A percentile compares a stretch with the other conserved stretches of the same genome.
Evolutionary conservation across 2,329 filamentous ascomycete genomes (phyloP).

Genomic region (Niveomyces coronatus): DNA sequence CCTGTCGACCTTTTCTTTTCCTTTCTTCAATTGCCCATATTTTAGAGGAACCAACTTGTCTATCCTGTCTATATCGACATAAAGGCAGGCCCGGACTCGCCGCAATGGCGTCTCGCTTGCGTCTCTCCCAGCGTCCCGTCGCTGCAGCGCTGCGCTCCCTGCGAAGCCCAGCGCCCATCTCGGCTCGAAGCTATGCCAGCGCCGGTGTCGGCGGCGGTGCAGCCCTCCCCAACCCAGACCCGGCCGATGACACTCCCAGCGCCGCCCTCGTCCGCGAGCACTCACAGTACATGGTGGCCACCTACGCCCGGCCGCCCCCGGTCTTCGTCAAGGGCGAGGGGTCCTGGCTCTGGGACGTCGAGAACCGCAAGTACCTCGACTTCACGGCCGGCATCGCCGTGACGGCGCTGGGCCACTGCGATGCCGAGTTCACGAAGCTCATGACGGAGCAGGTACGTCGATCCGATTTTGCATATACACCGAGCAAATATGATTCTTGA

Average conservation of each 20-base stretch:
- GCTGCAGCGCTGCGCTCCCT: conserved; percentile 4
- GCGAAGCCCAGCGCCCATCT: neutral
- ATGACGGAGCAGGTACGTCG: conserved; percentile 65
- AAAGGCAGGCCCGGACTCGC: too few species aligned
- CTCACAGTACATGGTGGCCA: conserved; percentile 86
- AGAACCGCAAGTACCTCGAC: conserved; percentile 83
- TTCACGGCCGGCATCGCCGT: conserved; percentile 95
- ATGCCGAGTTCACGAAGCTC: conserved; percentile 64
- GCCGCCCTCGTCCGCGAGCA: conserved; percentile 64
- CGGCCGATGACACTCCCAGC: conserved; percentile 62
- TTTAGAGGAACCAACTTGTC: too few species aligned
- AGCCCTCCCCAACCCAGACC: conserved; percentile 56
- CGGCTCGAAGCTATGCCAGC: conserved; percentile 4
- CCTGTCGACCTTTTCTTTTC: too few species aligned
- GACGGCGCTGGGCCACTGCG: conserved; percentile 83
- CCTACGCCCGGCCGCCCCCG: conserved; percentile 80
- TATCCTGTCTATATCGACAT: too few species aligned
- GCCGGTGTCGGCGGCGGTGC: conserved; percentile 18
- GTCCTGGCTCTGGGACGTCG: conserved; percentile 80
- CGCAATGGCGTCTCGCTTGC: conserved; percentile 7
- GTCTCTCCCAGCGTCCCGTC: neutral
- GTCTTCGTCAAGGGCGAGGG: conserved; percentile 86
- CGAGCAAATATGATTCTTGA: too few species aligned
- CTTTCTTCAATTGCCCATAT: too few species aligned
- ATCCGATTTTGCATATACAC: too few species aligned